These are phyloP conservation scores for Candida oleophila DNA, from an alignment of 805 yeast species.

Conservation along the genomic window DNA sequence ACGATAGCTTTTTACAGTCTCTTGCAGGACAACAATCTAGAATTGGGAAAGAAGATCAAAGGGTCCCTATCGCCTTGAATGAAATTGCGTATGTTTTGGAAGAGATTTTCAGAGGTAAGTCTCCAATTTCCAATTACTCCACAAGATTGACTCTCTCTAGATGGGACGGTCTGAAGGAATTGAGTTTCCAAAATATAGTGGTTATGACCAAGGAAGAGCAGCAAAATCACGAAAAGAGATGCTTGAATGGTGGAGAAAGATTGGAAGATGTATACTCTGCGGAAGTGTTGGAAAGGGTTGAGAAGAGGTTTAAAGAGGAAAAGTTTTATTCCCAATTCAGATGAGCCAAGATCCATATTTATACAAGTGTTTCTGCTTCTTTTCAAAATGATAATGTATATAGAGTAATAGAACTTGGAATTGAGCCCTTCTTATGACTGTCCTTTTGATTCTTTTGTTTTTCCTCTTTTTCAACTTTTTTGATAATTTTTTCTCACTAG, in stretches of 20 bases:
- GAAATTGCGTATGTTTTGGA: constrained; percentile 85
- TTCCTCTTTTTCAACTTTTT: too few species aligned
- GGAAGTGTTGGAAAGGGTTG: constrained; percentile 56
- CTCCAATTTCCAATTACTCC: constrained; percentile 80
- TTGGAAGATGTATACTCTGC: constrained; percentile 62
- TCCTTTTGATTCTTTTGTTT: too few species aligned
- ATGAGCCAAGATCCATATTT: constrained; percentile 11
- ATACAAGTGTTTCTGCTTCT: background rate
- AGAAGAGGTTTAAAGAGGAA: constrained; percentile 73
- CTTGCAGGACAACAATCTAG: constrained; percentile 86
- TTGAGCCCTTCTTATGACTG: too few species aligned
- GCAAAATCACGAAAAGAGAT: constrained; percentile 69
- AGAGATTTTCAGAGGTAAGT: constrained; percentile 90
- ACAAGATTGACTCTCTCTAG: constrained; percentile 77
- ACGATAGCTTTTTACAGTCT: constrained; percentile 79
- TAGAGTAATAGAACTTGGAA: background rate
- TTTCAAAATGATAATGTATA: background rate
- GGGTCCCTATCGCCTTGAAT: constrained; percentile 66
- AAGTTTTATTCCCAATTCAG: constrained; percentile 62
- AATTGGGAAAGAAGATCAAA: constrained; percentile 67
- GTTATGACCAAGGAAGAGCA: constrained; percentile 89
- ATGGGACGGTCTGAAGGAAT: constrained; percentile 74
- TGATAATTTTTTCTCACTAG: too few species aligned
- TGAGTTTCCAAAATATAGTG: constrained; percentile 76
- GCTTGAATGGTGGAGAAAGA: constrained; percentile 65